Percentiles rank a stretch among this genome's conserved stretches.
phyloP scores from a whole-genome alignment of 202 grass and related monocot genomes.

The Panicum hallii region DNA sequence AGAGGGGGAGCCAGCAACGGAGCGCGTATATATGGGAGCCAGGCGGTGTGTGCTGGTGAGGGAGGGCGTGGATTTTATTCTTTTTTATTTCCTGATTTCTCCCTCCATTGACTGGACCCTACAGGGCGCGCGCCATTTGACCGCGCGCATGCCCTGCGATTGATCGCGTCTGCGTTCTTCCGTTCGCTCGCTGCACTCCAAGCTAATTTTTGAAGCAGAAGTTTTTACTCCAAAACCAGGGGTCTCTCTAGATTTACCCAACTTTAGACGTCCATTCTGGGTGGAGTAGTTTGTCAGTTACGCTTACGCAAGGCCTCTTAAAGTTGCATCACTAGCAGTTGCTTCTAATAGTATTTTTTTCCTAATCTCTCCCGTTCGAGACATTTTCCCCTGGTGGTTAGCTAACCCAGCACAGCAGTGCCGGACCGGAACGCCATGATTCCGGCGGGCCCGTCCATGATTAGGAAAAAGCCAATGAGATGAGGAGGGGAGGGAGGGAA shows the following conservation, averaged over 20 bases:
- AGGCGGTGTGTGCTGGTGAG: not conserved
- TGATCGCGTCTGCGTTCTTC: no score
- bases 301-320: not conserved
- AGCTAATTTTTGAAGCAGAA: not conserved
- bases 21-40: conserved; percentile 48
- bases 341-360: not conserved
- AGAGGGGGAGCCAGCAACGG: not conserved
- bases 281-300: not conserved
- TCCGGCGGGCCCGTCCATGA: not conserved
- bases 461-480: not conserved
- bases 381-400: not conserved
- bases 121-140: conserved; percentile 27
- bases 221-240: not conserved
- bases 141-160: not conserved
- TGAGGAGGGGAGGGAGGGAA: not conserved
- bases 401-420: not conserved
- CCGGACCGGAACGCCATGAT: conserved; percentile 10
- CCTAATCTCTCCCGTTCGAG: no score
- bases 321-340: not conserved
- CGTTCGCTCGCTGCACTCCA: no score
- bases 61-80: not conserved
- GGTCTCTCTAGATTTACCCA: not conserved
- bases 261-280: not conserved
- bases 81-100: not conserved
- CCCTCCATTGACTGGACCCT: conserved; percentile 42